phyloP scores from a whole-genome alignment of 352 stramenopile genomes.

The Plasmopara viticola region DNA sequence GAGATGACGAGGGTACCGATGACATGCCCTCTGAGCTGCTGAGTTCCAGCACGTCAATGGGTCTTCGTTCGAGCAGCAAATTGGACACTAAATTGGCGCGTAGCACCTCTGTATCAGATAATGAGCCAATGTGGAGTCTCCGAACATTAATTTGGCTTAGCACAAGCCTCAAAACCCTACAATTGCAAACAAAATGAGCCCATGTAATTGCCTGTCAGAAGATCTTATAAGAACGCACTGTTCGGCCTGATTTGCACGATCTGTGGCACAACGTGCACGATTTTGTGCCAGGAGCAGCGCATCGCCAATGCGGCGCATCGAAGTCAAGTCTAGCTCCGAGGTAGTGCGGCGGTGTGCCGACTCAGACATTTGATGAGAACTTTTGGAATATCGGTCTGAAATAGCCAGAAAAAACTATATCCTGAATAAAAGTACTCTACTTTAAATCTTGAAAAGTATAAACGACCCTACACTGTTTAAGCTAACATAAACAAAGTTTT shows the following conservation, averaged over 20 bases:
- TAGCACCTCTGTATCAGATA: slow-evolving; percentile 24
- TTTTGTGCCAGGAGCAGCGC: slow-evolving; percentile 68
- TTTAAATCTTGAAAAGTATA: no score
- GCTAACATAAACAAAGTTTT: no score
- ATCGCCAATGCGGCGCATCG: slow-evolving; percentile 59
- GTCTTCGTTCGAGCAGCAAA: slow-evolving; percentile 15
- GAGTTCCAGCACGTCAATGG: slow-evolving; percentile 1
- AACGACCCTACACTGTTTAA: no score
- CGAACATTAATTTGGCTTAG: slow-evolving; percentile 22
- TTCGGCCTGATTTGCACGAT: slow-evolving; percentile 58
- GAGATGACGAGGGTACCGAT: slow-evolving; percentile 11
- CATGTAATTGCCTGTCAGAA: slow-evolving; percentile 7
- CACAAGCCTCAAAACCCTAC: slow-evolving; percentile 25
- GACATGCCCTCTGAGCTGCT: slow-evolving; percentile 3
- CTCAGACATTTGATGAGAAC: slow-evolving; percentile 5
- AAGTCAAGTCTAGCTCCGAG: slow-evolving; percentile 50
- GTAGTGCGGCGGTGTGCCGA: slow-evolving; percentile 28
- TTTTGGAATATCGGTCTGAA: slow-evolving; percentile 3
- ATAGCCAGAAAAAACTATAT: slow-evolving; percentile 6
- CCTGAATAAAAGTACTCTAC: neutral
- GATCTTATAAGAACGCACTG: slow-evolving; percentile 30
- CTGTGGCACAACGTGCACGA: slow-evolving; percentile 46
- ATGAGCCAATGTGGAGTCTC: slow-evolving; percentile 19
- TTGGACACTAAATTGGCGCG: slow-evolving; percentile 13
- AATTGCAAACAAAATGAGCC: slow-evolving; percentile 6